Evolutionary conservation across 2,329 filamentous ascomycete species (phyloP), one percentile per base, ranked within the genome.

Genomic region (Thyridium curvatum): DNA sequence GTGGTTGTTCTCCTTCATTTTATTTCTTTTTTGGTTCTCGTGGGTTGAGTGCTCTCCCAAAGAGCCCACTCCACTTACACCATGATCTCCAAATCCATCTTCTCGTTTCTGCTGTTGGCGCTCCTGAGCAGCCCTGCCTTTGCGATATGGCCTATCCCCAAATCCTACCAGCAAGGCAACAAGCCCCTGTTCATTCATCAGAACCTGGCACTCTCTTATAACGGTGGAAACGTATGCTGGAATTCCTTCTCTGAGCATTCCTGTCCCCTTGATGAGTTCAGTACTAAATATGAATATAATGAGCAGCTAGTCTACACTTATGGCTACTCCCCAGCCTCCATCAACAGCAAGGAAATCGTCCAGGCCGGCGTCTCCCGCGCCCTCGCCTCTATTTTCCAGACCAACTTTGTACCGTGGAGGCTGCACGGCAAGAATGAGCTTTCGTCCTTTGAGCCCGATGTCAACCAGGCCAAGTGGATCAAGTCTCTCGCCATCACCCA

Each of bases 381-480:
- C 9, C 65, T 81, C 46, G 59, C 71, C 17, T 75, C 72, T 41
- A 77, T 91, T 40, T 84, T 89, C 59, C 62, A 74, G 18, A 66
- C 82, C 42, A 79, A 76, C 49, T 79, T 90, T 45, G 74, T 87
- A 13, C 86, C 87, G 0, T 93, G 86, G 86, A 88, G 82, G 63
- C 75, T 93, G 40, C 73, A 84, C 46, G 70, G 74, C 17, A 75
- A 82, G 28, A 71, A 79, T 48, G 43, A 58, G 37, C 58, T 71
- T 26, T 71, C 74, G 40, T 53, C 74, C 31, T 84, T 78, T 46
- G 84, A 91, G 59, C 86, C 87, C 1, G 57, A 60, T 8, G 55
- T 65, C 8, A n/a, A 18, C 12, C 13, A 51, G 37, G 66, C 72
- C 49, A 68, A 56, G 4, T 72, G 64, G 47, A 68, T 93, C 50